A percentile compares a stretch with the other conserved stretches of the same genome.
These are phyloP conservation scores for Fusarium hostae DNA, from an alignment of 2,329 filamentous ascomycete species.

Conservation along the genomic window DNA sequence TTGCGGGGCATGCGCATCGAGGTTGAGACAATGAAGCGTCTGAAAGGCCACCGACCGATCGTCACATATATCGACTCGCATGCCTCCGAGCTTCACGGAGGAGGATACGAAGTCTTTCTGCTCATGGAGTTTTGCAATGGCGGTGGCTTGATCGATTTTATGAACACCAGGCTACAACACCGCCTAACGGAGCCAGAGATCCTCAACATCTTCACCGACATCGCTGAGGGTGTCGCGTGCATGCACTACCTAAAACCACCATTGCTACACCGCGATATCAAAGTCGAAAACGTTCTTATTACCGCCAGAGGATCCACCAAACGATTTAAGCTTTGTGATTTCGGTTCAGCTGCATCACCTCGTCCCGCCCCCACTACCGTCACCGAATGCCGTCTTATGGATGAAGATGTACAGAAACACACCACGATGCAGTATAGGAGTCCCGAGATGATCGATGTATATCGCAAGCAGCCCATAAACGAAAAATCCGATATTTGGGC, in stretches of 20 bases:
- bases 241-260: constrained; percentile 99
- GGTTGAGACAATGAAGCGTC: constrained; percentile 99
- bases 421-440: constrained; percentile 98
- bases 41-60: constrained; percentile 95
- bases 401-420: constrained; percentile 96
- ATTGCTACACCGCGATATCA: constrained; percentile 91
- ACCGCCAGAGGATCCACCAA: constrained; percentile 72
- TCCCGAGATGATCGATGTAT: constrained; percentile 99
- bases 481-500: constrained; percentile 99
- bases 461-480: constrained; percentile 94
- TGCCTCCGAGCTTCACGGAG: constrained; percentile 90
- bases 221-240: constrained; percentile 94
- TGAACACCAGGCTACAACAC: constrained; percentile 98
- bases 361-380: constrained; percentile 86
- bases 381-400: constrained; percentile 88
- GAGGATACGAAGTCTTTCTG: constrained; percentile 96
- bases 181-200: constrained; percentile 98
- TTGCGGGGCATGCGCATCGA: constrained; percentile 97
- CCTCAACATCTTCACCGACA: constrained; percentile 94
- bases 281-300: constrained; percentile 98
- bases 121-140: constrained; percentile 98
- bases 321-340: constrained; percentile 97
- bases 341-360: constrained; percentile 89
- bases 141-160: constrained; percentile 97
- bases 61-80: constrained; percentile 99